Evolutionary conservation across 2,329 filamentous ascomycete genomes (phyloP).

Genomic region (Trichoderma afroharzianum): DNA sequence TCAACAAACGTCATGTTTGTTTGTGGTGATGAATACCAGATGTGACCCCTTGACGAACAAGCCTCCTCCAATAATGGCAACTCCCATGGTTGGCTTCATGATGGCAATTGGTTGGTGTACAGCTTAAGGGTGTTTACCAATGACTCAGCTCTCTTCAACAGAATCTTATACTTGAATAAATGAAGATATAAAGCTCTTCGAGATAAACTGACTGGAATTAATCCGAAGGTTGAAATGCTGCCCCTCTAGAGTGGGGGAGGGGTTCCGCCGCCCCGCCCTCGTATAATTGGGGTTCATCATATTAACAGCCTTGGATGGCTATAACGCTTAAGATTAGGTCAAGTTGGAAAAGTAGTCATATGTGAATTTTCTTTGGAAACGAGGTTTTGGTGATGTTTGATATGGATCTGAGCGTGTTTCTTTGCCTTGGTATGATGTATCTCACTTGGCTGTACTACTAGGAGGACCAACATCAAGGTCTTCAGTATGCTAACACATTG

Average conservation of each 20-base stretch:
- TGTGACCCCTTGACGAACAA: constrained; percentile 60
- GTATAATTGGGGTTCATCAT: background rate
- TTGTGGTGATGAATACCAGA: constrained; percentile 35
- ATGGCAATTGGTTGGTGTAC: background rate
- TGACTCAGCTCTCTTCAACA: background rate
- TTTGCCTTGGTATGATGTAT: background rate
- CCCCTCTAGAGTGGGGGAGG: constrained; percentile 8
- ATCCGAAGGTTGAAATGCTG: background rate
- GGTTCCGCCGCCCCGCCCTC: constrained; percentile 6
- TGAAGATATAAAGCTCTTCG: background rate
- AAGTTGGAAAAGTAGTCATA: background rate
- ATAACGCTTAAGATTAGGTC: background rate
- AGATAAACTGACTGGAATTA: background rate
- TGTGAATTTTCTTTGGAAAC: background rate
- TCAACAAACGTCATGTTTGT: background rate
- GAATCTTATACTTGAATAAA: background rate
- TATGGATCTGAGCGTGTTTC: background rate
- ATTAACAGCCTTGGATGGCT: background rate
- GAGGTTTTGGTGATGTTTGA: background rate
- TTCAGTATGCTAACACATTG: too few relatives aligned
- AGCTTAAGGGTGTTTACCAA: background rate
- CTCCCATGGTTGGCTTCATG: constrained; percentile 36
- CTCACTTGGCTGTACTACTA: background rate
- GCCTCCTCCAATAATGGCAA: constrained; percentile 61
- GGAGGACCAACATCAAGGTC: background rate